These are phyloP conservation scores for Penicillium sp. DNA, from an alignment of 2,329 filamentous ascomycete species.

Conservation along the genomic window DNA sequence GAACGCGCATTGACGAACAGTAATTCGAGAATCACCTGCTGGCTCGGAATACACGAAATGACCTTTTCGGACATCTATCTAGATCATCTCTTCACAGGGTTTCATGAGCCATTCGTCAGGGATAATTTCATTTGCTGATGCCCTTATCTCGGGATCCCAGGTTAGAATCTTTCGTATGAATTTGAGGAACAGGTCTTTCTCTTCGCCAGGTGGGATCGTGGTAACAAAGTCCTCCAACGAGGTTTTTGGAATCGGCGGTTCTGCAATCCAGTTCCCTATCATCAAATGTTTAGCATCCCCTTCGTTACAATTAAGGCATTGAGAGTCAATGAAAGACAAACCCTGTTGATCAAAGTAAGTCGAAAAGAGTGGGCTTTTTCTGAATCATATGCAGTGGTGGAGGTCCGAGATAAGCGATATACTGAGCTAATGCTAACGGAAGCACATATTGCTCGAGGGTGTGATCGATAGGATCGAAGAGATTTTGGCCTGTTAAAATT, in stretches of 20 bases:
- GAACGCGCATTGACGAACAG: too few relatives aligned
- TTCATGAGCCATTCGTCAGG: slow-evolving; percentile 1
- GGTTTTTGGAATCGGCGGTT: slow-evolving; percentile 1
- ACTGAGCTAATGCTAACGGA: slow-evolving; percentile 33
- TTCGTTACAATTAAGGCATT: background rate
- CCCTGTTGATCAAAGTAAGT: slow-evolving; percentile 26
- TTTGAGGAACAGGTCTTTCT: slow-evolving; percentile 6
- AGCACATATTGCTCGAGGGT: slow-evolving; percentile 31
- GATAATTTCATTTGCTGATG: slow-evolving; percentile 3
- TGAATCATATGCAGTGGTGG: slow-evolving; percentile 30
- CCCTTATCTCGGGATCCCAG: slow-evolving; percentile 11
- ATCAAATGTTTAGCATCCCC: background rate
- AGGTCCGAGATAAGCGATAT: slow-evolving; percentile 34
- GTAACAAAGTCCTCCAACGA: slow-evolving; percentile 12
- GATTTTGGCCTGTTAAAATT: slow-evolving; percentile 32
- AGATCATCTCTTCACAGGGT: background rate
- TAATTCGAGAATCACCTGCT: background rate
- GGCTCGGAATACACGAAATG: background rate
- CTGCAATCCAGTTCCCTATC: slow-evolving; percentile 10
- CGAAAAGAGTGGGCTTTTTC: slow-evolving; percentile 25
- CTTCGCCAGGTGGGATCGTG: slow-evolving; percentile 9
- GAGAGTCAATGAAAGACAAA: background rate
- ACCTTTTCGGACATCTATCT: background rate
- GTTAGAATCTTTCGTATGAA: slow-evolving; percentile 11
- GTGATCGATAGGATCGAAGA: slow-evolving; percentile 34